Evolutionary conservation across 352 stramenopile genomes (phyloP).

Genomic region (Globisporangium polare): DNA sequence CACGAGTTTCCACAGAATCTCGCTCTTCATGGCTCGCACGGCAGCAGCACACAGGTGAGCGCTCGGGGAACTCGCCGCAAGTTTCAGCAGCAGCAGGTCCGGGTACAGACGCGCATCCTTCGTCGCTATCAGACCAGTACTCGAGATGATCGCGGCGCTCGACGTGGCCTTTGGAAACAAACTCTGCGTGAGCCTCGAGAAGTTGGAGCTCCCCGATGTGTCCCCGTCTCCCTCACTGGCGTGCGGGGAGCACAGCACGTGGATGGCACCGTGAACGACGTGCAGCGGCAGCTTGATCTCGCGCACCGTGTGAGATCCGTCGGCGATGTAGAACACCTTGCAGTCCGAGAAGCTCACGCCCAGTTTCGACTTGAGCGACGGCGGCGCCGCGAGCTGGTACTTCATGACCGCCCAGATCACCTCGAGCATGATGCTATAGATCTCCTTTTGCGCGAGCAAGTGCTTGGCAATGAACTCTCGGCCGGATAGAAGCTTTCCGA

Average conservation of each 20-base stretch:
- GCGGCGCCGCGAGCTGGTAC: conserved; percentile 45
- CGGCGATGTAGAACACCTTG: conserved; percentile 77
- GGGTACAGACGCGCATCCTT: conserved; percentile 73
- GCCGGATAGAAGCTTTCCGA: conserved; percentile 59
- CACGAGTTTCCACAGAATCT: conserved; percentile 58
- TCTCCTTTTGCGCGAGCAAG: conserved; percentile 49
- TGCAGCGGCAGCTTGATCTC: conserved; percentile 71
- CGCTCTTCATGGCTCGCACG: conserved; percentile 49
- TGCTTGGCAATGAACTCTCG: conserved; percentile 64
- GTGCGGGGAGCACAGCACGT: conserved; percentile 54
- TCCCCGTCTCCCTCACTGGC: conserved; percentile 22
- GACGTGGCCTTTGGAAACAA: conserved; percentile 57
- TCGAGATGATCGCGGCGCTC: conserved; percentile 48
- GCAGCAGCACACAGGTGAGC: conserved; percentile 47
- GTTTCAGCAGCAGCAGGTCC: conserved; percentile 56
- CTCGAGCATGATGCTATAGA: conserved; percentile 62
- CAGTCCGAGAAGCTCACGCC: conserved; percentile 68
- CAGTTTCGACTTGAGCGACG: conserved; percentile 45
- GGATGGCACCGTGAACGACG: conserved; percentile 70
- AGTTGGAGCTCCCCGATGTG: conserved; percentile 13
- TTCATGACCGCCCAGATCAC: conserved; percentile 72
- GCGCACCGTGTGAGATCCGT: conserved; percentile 54
- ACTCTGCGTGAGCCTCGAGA: conserved; percentile 46
- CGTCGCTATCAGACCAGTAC: conserved; percentile 69
- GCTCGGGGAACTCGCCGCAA: conserved; percentile 38